Evolutionary conservation across 2,329 filamentous ascomycete species (phyloP), one percentile per base, ranked within the genome.

Genomic region (Alternaria postmessia): DNA sequence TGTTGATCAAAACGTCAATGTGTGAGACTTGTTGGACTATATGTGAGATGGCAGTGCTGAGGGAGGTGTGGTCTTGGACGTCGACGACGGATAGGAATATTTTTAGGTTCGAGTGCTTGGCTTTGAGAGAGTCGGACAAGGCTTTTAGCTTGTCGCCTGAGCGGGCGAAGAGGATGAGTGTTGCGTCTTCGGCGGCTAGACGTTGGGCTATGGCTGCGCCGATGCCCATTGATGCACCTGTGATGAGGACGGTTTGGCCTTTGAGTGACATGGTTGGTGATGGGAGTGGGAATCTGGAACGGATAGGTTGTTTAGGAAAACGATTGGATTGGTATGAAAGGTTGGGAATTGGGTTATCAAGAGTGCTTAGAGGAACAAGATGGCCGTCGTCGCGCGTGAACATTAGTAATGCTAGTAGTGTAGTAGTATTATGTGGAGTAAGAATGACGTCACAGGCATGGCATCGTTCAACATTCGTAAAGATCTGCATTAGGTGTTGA

Each of bases 1-100:
- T 84, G 65, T 84, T 84, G 66, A 84, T 74, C 0, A 84, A 73
- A 12, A 83, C 73, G 43, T 84, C 81, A 20, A 84, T 80, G 1
- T 72, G 66, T 0, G 77, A 76, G 4, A 79, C 52, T 44, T 80
- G 70, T 4, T 68, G 36, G 7, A 69, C 61, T 12, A 66, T 41
- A 8, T 60, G 57, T 6, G 73, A 62, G 3, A 74, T 58, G 11
- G 69, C 70, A 2, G 49, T 66, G 6, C 75, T 66, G 1, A 81
- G 67, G 0, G 75, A 71, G 1, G 66, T 66, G 16, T 76, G 68
- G 18, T 77, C 62, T 46, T 74, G 73, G 22, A 79, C 66, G 48
- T 79, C 72, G 54, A 82, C 79, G 20, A 72, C 67, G 8, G 66
- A 60, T 14, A 66, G 72, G 51, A 67, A 70, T 26, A 75, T 69